These are phyloP conservation scores for Xylaria multiplex DNA, from an alignment of 2,329 filamentous ascomycete genomes.

Conservation along the genomic window DNA sequence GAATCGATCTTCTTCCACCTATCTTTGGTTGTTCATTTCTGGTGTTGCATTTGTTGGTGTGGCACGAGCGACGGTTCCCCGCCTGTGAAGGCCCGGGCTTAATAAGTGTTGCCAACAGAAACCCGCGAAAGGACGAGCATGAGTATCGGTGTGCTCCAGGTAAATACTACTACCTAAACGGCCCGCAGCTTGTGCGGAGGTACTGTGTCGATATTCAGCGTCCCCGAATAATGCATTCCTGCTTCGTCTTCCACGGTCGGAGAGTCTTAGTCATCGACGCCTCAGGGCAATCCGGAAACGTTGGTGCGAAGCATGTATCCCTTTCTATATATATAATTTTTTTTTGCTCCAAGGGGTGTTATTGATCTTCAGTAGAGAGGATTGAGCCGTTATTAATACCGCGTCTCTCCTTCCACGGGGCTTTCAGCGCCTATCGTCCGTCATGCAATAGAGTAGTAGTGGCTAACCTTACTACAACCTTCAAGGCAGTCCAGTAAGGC, in stretches of 20 bases:
- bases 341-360: conserved; percentile 11
- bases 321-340: not conserved
- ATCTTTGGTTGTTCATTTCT: not conserved
- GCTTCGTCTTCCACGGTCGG: conserved; percentile 10
- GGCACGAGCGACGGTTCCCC: conserved; percentile 8
- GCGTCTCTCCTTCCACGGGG: conserved; percentile 16
- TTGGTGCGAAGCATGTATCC: not conserved
- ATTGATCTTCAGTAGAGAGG: conserved; percentile 21
- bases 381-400: conserved; percentile 33
- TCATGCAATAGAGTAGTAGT: conserved; percentile 33
- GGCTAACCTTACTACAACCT: conserved; percentile 21
- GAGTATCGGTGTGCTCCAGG: not conserved
- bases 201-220: not conserved
- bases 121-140: not conserved
- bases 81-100: not conserved
- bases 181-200: not conserved
- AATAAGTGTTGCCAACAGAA: conserved; percentile 1
- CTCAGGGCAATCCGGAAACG: conserved; percentile 3
- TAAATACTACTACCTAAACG: not conserved
- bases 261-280: conserved; percentile 1
- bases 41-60: conserved; percentile 8
- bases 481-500: conserved; percentile 36
- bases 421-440: conserved; percentile 27
- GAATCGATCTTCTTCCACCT: not conserved
- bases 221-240: conserved; percentile 4